Base-by-base conservation (phyloP, 345 rosid genomes). In the Orychophragmus violaceus region DNA sequence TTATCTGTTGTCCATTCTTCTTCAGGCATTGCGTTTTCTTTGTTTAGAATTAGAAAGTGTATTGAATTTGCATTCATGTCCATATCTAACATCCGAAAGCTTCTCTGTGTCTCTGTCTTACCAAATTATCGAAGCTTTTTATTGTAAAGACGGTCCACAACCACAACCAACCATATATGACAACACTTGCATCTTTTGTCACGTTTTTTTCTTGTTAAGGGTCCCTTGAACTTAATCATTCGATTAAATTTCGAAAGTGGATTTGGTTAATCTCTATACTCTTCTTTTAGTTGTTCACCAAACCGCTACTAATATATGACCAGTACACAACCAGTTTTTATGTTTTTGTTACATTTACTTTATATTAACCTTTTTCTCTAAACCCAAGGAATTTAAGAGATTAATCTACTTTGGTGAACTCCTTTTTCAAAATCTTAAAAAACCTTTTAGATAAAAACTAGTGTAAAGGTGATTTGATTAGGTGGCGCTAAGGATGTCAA, bases 271-370 rank as follows among this genome's bases (percentile, higher is more conserved):
- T n/a, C n/a, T n/a, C n/a, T n/a, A n/a, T n/a, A 41, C 21, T 41
- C 48, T 41, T 41, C 48, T 41, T 41, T 21, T 14, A 59, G 74
- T 69, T 59, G 74, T 60, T 69, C 67, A 69, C 66, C 74, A 60
- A 69, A 59, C 32, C 22, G 30, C 25, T 28, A 61, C 66, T 69
- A 37, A 36, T 59, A 36, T 37, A 8, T 49, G 2, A 59, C 66
- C 42, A 7, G 59, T 37, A 49, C 30, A 18, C 59, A 59, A 37
- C 73, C 10, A 68, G 48, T 64, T 68, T 46, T 41, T 25, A n/a
- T 28, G 11, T 49, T 27, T 8, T 18, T 59, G 41, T 37, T 39
- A 21, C 22, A 27, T 27, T 46, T 24, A 23, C 21, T 16, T 33
- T 17, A 33, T 67, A 12, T 45, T 35, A 16, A 41, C 17, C 24